Base-by-base conservation (phyloP, 345 rosid genomes). In the Cardamine occulta region DNA sequence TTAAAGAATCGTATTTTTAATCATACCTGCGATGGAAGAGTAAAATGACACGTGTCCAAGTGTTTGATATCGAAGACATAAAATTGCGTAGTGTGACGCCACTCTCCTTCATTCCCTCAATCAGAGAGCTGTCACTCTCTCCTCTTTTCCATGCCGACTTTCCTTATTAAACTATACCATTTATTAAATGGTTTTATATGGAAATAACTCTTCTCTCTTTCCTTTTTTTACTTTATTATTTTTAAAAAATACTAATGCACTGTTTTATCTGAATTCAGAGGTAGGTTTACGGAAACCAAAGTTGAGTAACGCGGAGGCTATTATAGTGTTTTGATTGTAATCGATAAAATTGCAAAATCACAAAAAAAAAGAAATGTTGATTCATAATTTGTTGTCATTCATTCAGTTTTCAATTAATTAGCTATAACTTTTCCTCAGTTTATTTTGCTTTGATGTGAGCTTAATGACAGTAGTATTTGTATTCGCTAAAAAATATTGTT, bases 61-160 rank as follows among this genome's bases (percentile, higher is more conserved):
- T 60, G 56, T 52, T 66, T 6, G 74, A 75, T 59, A 39, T 26
- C 0, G 7, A 39, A 31, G 69, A 44, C 69, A 67, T 52, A 18
- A 53, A 32, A 13, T 28, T 68, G 74, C 63, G 69, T 52, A 68
- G 51, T 18, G 9, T 68, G 74, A 75, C 62, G 68, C 4, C 62
- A 68, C 32, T 67, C 60, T 65, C 28, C 8, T 56, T 63, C 59
- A 53, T 73, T 73, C 52, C 6, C n/a, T 74, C 34, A 47, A 58
- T 66, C 66, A 58, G 32, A 35, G 59, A 58, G 57, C 63, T 61
- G 74, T 60, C 74, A 42, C 68, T 61, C 23, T 61, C 79, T 75
- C 55, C 37, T 59, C 62, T 75, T 74, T 58, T 21, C 1, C 65
- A 64, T 55, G 54, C 49, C 75, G 14, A 58, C 47, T 58, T 59